A percentile compares a stretch with the other conserved stretches of the same genome.
Evolutionary conservation across 306 rosid species (phyloP).

Genomic region (Vigna unguiculata): DNA sequence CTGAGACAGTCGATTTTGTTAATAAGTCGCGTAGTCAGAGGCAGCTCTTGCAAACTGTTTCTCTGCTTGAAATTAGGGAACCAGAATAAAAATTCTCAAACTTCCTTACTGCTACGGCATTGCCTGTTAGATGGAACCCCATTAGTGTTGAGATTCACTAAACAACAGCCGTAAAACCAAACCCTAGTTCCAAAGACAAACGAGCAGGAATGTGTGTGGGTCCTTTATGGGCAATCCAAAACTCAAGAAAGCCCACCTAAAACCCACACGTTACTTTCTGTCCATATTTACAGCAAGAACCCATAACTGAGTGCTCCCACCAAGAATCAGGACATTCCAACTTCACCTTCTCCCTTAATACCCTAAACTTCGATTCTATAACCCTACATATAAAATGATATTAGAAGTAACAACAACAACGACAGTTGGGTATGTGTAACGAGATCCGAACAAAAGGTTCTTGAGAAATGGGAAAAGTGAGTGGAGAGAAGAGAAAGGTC

Average conservation of each 20-base stretch:
- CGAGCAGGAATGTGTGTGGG: slow-evolving; percentile 45
- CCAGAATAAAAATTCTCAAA: not conserved
- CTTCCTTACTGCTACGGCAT: not conserved
- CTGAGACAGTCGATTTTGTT: not conserved
- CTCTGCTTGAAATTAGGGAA: not conserved
- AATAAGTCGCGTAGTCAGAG: not conserved
- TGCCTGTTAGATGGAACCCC: not conserved
- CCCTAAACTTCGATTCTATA: not conserved
- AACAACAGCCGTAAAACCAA: not conserved
- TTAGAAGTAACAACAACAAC: no score
- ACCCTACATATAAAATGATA: not conserved
- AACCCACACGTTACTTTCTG: slow-evolving; percentile 55
- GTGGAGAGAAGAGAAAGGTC: not conserved
- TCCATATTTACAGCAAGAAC: slow-evolving; percentile 81
- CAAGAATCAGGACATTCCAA: slow-evolving; percentile 77
- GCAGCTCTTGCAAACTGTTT: not conserved
- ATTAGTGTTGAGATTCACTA: not conserved
- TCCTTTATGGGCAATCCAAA: slow-evolving; percentile 54
- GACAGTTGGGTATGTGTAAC: not conserved
- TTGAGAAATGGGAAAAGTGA: not conserved
- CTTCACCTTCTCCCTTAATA: not conserved
- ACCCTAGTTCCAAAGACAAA: slow-evolving; percentile 22
- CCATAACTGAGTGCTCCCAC: slow-evolving; percentile 60
- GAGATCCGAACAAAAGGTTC: not conserved
- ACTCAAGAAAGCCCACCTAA: slow-evolving; percentile 64